phyloP scores from a whole-genome alignment of 495 filamentous ascomycete genomes.

The Lasiosphaeriaceae sp. region DNA sequence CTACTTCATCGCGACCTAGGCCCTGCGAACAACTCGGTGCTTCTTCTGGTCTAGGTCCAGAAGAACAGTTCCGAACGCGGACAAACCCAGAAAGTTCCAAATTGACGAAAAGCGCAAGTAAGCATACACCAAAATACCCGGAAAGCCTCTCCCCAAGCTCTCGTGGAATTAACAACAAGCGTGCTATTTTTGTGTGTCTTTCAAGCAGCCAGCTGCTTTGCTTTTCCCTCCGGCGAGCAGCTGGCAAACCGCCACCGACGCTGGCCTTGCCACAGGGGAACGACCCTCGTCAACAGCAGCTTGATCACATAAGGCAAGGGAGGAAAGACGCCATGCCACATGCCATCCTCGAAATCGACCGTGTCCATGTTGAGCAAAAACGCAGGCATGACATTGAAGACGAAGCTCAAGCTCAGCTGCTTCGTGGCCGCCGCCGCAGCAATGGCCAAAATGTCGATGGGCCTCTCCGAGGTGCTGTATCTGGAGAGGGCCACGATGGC shows the following conservation, averaged over 20 bases:
- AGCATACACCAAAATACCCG: no score
- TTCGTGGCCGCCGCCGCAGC: conserved; percentile 18
- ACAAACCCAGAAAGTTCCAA: no score
- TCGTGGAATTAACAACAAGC: no score
- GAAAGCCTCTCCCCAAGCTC: no score
- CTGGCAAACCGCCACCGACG: conserved; percentile 34
- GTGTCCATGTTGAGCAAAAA: conserved; percentile 37
- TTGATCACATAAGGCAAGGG: conserved; percentile 9
- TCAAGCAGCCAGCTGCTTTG: background rate
- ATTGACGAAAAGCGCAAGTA: no score
- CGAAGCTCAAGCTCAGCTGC: conserved; percentile 14
- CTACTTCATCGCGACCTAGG: no score
- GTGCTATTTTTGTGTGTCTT: background rate
- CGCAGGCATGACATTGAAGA: conserved; percentile 31
- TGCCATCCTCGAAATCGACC: conserved; percentile 31
- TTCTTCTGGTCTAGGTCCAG: no score
- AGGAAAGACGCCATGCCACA: conserved; percentile 25
- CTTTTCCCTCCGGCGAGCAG: conserved; percentile 4
- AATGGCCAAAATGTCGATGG: conserved; percentile 5
- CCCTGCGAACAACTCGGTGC: no score
- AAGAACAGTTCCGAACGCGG: no score
- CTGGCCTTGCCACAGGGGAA: conserved; percentile 17
- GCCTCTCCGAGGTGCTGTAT: conserved; percentile 17
- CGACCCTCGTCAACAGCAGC: conserved; percentile 8
- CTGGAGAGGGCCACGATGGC: conserved; percentile 25